Conservation (phyloP, 768 basidiomycete species). For the Myochromella boudieri region DNA sequence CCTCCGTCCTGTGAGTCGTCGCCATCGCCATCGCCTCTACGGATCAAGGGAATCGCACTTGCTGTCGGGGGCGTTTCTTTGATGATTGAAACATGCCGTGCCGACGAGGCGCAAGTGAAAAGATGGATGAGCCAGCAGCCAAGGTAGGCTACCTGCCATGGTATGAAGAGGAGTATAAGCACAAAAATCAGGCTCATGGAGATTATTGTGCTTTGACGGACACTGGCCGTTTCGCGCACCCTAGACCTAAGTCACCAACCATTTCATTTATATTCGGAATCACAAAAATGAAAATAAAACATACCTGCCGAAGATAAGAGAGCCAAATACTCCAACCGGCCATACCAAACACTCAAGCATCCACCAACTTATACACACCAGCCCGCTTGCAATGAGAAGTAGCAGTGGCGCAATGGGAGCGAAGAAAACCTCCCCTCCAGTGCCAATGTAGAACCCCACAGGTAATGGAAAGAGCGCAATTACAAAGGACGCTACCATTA, state of each 20-base stretch:
- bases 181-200: slow-evolving; percentile 62
- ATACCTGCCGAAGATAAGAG: slow-evolving; percentile 34
- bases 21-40: slow-evolving; percentile 12
- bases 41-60: slow-evolving; percentile 23
- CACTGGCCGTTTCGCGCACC: slow-evolving; percentile 32
- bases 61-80: slow-evolving; percentile 12
- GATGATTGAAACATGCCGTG: slow-evolving; percentile 15
- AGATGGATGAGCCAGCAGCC: slow-evolving; percentile 82
- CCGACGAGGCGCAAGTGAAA: slow-evolving; percentile 54
- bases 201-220: slow-evolving; percentile 48
- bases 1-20: slow-evolving; percentile 17
- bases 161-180: slow-evolving; percentile 75
- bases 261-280: background rate
- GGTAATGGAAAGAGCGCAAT: slow-evolving; percentile 59
- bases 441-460: slow-evolving; percentile 58
- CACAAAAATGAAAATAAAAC: slow-evolving; percentile 14
- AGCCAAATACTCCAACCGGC: slow-evolving; percentile 36
- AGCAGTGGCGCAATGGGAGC: slow-evolving; percentile 55
- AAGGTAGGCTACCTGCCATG: slow-evolving; percentile 90
- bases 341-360: slow-evolving; percentile 48
- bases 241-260: slow-evolving; percentile 1
- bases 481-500: slow-evolving; percentile 43
- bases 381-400: slow-evolving; percentile 59
- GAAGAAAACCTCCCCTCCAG: slow-evolving; percentile 47
- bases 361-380: slow-evolving; percentile 64